These are phyloP conservation scores for Carex cristatella DNA, from an alignment of 176 grass and related monocot species.

Conservation along the genomic window DNA sequence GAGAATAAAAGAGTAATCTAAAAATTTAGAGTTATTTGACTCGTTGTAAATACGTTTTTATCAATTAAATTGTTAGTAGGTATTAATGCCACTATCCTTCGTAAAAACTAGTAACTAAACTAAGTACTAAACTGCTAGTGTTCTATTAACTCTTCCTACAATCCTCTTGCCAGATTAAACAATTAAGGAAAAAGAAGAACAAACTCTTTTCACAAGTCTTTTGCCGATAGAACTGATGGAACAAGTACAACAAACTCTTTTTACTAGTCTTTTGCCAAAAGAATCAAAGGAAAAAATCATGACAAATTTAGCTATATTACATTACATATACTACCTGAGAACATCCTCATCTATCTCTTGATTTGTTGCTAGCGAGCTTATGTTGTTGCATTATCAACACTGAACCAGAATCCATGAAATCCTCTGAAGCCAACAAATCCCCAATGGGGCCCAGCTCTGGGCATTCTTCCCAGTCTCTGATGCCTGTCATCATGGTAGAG, in stretches of 20 bases:
- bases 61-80: too few species aligned
- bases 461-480: conserved; percentile 47
- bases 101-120: too few species aligned
- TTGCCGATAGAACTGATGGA: not conserved
- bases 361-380: not conserved
- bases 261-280: not conserved
- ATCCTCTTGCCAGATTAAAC: not conserved
- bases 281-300: not conserved
- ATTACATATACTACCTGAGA: not conserved
- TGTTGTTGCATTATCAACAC: conserved; percentile 58
- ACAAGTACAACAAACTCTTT: not conserved
- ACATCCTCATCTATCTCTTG: not conserved
- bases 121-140: too few species aligned
- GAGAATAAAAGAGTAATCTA: too few species aligned
- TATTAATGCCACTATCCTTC: too few species aligned
- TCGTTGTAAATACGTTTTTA: too few species aligned
- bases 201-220: not conserved
- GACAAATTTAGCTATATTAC: not conserved
- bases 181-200: not conserved
- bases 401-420: conserved; percentile 41
- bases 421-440: conserved; percentile 64
- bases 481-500: conserved; percentile 31
- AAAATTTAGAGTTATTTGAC: too few species aligned
- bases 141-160: not conserved
- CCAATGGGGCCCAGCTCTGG: conserved; percentile 63